Evolutionary conservation across 768 basidiomycete species (phyloP), one percentile per base, ranked within the genome.

Genomic region (Solioccasus polychromus): DNA sequence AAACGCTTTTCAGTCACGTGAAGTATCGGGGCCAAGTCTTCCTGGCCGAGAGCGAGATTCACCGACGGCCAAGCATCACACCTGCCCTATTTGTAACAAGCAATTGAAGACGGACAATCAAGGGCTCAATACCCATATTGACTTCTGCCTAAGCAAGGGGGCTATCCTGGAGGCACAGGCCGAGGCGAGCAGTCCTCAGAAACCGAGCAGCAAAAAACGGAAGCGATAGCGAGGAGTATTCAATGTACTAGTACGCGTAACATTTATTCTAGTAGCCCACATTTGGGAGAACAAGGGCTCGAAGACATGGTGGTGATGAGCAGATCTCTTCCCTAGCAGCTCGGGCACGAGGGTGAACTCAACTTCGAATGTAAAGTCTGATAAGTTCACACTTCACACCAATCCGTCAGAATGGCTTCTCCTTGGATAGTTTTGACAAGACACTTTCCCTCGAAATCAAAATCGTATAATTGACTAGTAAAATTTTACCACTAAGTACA

Each of bases 51-150:
- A 48, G 50, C 45, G 25, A 23, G 25, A 5, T 22, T 14, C 10
- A 30, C 22, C 22, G 14, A 28, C 11, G 3, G 20, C 12, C 30
- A 53, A 50, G 30, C 30, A 52, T n/a, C 74, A 78, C 43, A 63
- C 64, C 1, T 94, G 91, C 63, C 92, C 93, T 4, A 71, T 93
- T 19, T 94, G 90, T 56, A 60, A 67, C 20, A 81, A 78, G 59
- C 61, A 67, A 11, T 61, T 92, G 43, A 68, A 75, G 48, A 80
- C 76, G 1, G 82, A 91, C 61, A 96, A 96, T 60, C 72, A 76
- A 38, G 83, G 78, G 5, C 66, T 96, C 26, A 95, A 96, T 59
- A 72, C 79, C n/a, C 92, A 96, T 57, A 75, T 96, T 35, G 92
- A 96, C 64, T 87, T 83, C 57, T 96, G 93, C 59, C 64, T 96